phyloP scores from a whole-genome alignment of 768 basidiomycete genomes.

The Macrocybe gigantea region DNA sequence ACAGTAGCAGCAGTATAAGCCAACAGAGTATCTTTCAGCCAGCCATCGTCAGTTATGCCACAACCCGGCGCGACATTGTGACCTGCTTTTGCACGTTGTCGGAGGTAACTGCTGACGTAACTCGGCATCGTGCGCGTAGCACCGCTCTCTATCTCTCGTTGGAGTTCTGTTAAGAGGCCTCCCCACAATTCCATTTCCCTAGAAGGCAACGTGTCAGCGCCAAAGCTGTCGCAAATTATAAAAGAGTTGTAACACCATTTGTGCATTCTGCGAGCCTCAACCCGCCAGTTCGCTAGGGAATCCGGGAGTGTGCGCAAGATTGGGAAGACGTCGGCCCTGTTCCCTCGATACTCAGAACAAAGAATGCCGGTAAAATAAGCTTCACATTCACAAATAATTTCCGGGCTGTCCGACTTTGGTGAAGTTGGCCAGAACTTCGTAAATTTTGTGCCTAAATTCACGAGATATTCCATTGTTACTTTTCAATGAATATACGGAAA shows the following conservation, averaged over 20 bases:
- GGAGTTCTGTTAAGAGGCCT: slow-evolving; percentile 16
- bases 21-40: slow-evolving; percentile 21
- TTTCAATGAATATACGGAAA: not conserved
- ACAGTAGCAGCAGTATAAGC: slow-evolving; percentile 21
- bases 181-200: slow-evolving; percentile 23
- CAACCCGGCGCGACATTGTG: slow-evolving; percentile 16
- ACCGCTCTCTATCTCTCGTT: slow-evolving; percentile 14
- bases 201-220: not conserved
- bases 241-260: slow-evolving; percentile 18
- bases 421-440: slow-evolving; percentile 18
- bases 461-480: not conserved
- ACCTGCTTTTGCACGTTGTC: slow-evolving; percentile 16
- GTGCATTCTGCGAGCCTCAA: not conserved
- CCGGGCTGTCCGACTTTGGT: slow-evolving; percentile 17
- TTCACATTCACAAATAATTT: slow-evolving; percentile 14
- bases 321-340: not conserved
- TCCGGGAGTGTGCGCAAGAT: not conserved
- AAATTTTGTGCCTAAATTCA: slow-evolving; percentile 15
- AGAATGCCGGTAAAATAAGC: slow-evolving; percentile 13
- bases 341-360: slow-evolving; percentile 12
- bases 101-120: slow-evolving; percentile 16
- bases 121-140: slow-evolving; percentile 8
- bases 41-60: slow-evolving; percentile 20
- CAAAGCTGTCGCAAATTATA: slow-evolving; percentile 19
- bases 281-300: not conserved